Base-by-base conservation (phyloP, 1,139 yeast species). In the Candida labiduridarum region DNA sequence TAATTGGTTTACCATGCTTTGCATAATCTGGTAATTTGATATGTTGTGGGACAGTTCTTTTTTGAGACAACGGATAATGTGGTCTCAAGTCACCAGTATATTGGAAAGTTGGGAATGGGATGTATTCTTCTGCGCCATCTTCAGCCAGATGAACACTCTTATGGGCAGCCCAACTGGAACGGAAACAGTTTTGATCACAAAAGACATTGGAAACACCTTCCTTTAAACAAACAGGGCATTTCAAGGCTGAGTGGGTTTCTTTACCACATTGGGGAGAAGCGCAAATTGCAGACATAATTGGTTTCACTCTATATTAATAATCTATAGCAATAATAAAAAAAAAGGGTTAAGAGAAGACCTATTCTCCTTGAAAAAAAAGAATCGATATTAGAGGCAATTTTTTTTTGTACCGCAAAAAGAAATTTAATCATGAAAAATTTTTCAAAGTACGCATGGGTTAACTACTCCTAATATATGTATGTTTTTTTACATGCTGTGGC, bases 211-310 rank as follows among this genome's bases (percentile, higher is more conserved):
- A 74, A 44, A 80, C 61, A 18, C 84, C 89, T 54, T 78, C 79
- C 65, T 94, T 92, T 55, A 94, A 71, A 69, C 99, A 94, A 12
- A 92, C 76, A 0, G 99, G 99, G 67, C 99, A 94, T 64, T 91
- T 91, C 58, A 94, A 75, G 40, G 79, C 72, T 38, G 95, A 87
- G 2, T 79, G 78, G 11, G 96, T 90, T 41, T 76, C 79, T 61
- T 90, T 90, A 33, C 95, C 95, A 72, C 99, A 94, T 57, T 83
- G 88, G 29, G 88, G 80, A 16, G 96, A 87, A 12, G 87, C 74
- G 69, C 96, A 89, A 42, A 67, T 52, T 41, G 68, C 48, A 16
- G 52, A 16, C 56, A 54, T 54, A 6, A 5, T 40, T 25, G 25
- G 15, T 43, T 7, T 22, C 4, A 10, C 11, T 31, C n/a, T 31